These are phyloP conservation scores for Theobroma grandiflorum DNA, from an alignment of 441 rosid species.

Conservation along the genomic window DNA sequence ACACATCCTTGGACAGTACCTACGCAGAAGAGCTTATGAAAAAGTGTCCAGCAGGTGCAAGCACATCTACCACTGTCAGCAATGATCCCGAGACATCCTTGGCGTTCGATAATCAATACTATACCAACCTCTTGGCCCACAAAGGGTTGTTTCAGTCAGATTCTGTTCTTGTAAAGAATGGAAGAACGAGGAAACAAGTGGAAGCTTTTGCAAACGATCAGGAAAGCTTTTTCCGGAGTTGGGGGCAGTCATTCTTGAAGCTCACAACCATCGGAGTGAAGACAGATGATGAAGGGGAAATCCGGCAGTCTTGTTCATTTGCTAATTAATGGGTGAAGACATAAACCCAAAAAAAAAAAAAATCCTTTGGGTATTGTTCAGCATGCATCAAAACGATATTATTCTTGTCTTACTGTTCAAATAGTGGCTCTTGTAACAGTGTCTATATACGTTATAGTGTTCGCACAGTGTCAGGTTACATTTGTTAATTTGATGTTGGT, in stretches of 20 bases:
- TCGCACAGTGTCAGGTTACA: neutral
- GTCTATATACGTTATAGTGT: neutral
- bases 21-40: conserved; percentile 66
- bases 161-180: conserved; percentile 66
- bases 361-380: neutral
- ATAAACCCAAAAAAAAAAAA: neutral
- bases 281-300: conserved; percentile 72
- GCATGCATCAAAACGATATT: neutral
- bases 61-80: conserved; percentile 53
- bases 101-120: conserved; percentile 80
- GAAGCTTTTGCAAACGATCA: conserved; percentile 67
- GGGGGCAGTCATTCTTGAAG: conserved; percentile 79
- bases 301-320: conserved; percentile 66
- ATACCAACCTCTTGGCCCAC: conserved; percentile 58
- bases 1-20: conserved; percentile 57
- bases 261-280: conserved; percentile 73
- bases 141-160: conserved; percentile 90
- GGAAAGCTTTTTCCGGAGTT: conserved; percentile 59
- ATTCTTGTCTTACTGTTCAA: neutral
- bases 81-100: conserved; percentile 77
- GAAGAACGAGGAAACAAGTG: conserved; percentile 64
- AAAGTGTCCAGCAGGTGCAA: conserved; percentile 63
- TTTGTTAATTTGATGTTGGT: neutral
- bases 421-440: neutral
- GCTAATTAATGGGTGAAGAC: conserved; percentile 31